Evolutionary conservation across 352 stramenopile species (phyloP), one percentile per base, ranked within the genome.

Genomic region (Phytophthora fragariae): DNA sequence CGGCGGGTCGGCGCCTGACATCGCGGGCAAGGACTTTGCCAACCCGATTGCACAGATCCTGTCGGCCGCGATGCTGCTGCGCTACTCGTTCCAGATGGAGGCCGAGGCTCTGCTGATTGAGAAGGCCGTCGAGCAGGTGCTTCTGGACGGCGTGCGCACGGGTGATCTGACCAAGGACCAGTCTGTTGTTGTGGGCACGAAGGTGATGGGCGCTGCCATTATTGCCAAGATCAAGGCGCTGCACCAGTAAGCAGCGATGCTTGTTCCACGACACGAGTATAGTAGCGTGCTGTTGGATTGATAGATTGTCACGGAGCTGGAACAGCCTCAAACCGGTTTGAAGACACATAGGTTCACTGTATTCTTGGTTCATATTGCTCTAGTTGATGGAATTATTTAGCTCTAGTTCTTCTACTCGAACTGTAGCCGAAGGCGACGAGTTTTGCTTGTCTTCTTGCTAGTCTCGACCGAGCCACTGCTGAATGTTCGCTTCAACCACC

Each of bases 1-100:
- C 61, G 97, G 98, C 73, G 98, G 98, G 61, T 99, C 97, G 10
- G 98, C 98, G n/a, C 98, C 98, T 1, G 97, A 99, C 75, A 99
- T 99, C 74, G 97, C 97, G 14, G 97, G 97, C 60, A 81, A 99
- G 79, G 94, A 99, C 73, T 93, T 99, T 33, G 98, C 97, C 33
- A 99, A 99, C 81, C 97, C 97, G 9, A 95, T 99, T 55, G 98
- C 97, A 14, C 97, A 99, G 87, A 99, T 99, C 81, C 82, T 99
- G 44, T 99, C 93, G 35, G 98, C 90, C 0, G 97, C 98, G 37
- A 93, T 99, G 82, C 97, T 99, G 93, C 85, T 99, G 57, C 89
- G 96, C 47, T 99, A 99, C 75, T 96, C 89, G 68, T 96, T 96
- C 71, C 76, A 92, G 78, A 81, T 96, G 73, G 85, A 96, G 56